These are phyloP conservation scores for Globisporangium spinosum DNA, from an alignment of 352 stramenopile genomes.

Conservation along the genomic window DNA sequence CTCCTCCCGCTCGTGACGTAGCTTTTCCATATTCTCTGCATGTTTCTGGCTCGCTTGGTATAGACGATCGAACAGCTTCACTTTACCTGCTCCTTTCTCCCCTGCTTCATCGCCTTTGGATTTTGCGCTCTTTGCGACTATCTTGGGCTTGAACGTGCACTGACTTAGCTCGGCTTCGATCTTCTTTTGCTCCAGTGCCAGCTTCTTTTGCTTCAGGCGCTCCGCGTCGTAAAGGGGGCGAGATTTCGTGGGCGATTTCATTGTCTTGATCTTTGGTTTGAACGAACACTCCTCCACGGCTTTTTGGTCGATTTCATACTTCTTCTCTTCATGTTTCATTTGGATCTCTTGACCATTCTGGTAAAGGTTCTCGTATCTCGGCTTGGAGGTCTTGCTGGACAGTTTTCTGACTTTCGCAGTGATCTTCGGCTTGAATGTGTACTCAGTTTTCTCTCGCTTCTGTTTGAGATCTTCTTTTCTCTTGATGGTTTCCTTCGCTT, in stretches of 20 bases:
- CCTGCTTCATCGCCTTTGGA: constrained; percentile 28
- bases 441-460: constrained; percentile 46
- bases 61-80: constrained; percentile 58
- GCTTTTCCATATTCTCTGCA: constrained; percentile 52
- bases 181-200: constrained; percentile 71
- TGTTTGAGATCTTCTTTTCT: constrained; percentile 57
- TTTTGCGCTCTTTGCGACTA: constrained; percentile 43
- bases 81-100: constrained; percentile 15
- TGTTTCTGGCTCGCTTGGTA: constrained; percentile 63
- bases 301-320: constrained; percentile 48
- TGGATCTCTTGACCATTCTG: constrained; percentile 61
- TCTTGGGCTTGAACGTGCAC: constrained; percentile 70
- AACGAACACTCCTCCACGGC: constrained; percentile 68
- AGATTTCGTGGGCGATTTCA: constrained; percentile 51
- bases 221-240: constrained; percentile 71
- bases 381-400: constrained; percentile 25
- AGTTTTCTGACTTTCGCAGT: constrained; percentile 59
- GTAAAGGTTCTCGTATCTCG: constrained; percentile 77
- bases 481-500: constrained; percentile 45
- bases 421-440: constrained; percentile 67
- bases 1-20: constrained; percentile 65
- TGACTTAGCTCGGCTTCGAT: constrained; percentile 55
- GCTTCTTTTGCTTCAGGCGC: constrained; percentile 61
- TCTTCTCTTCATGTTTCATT: constrained; percentile 66
- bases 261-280: constrained; percentile 67